phyloP scores from a whole-genome alignment of 2,329 filamentous ascomycete genomes.

The Aspergillus intermedius region DNA sequence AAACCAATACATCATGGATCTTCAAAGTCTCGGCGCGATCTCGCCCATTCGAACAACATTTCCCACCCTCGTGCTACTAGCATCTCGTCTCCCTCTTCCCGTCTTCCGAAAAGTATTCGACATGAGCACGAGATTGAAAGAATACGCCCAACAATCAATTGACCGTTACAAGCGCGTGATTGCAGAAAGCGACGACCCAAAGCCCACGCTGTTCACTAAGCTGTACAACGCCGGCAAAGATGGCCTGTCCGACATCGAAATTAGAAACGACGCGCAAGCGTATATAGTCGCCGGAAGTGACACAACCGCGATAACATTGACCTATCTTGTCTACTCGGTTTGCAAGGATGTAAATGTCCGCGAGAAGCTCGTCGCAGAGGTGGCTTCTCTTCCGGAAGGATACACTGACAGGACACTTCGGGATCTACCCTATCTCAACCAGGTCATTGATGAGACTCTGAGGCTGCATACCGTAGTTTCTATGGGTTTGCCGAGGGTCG shows the following conservation, averaged over 20 bases:
- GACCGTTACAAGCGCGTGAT: slow-evolving; percentile 18
- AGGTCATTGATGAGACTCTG: slow-evolving; percentile 54
- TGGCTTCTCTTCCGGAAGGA: slow-evolving; percentile 10
- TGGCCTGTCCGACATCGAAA: slow-evolving; percentile 27
- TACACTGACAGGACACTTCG: slow-evolving; percentile 40
- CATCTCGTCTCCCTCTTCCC: slow-evolving; percentile 16
- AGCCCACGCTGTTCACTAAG: slow-evolving; percentile 24
- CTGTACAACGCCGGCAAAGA: slow-evolving; percentile 17
- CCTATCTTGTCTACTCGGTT: slow-evolving; percentile 32
- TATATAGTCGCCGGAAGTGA: slow-evolving; percentile 50
- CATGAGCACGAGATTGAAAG: slow-evolving; percentile 12
- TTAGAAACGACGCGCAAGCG: slow-evolving; percentile 34
- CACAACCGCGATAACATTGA: slow-evolving; percentile 47
- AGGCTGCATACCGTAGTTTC: slow-evolving; percentile 53
- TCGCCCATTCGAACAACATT: slow-evolving; percentile 19
- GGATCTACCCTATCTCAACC: slow-evolving; percentile 47
- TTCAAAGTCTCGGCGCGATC: slow-evolving; percentile 20
- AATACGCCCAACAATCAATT: slow-evolving; percentile 20
- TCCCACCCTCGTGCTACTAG: slow-evolving; percentile 16
- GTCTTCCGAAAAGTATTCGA: slow-evolving; percentile 14
- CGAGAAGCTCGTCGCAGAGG: slow-evolving; percentile 14
- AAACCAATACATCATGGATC: slow-evolving; percentile 37
- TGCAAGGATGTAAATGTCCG: slow-evolving; percentile 11
- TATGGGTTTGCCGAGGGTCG: slow-evolving; percentile 48
- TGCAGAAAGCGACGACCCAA: slow-evolving; percentile 9